These are phyloP conservation scores for Clarireedia hainanense DNA, from an alignment of 2,329 filamentous ascomycete genomes.

Conservation along the genomic window DNA sequence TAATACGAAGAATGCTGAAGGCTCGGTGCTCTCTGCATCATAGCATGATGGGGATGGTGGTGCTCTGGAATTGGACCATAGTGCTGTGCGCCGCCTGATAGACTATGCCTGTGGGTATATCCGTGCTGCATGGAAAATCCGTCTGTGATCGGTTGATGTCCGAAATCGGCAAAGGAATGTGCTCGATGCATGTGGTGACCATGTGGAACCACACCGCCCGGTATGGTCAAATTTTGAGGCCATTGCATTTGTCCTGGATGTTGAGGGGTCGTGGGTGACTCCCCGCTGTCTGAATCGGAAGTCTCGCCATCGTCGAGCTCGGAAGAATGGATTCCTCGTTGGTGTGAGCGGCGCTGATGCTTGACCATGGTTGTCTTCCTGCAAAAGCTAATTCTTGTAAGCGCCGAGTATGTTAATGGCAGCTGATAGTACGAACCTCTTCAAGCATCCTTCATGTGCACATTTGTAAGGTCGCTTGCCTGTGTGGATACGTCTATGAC, in stretches of 20 bases:
- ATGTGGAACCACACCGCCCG: slow-evolving; percentile 29
- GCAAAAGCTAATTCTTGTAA: slow-evolving; percentile 48
- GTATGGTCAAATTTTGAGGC: slow-evolving; percentile 37
- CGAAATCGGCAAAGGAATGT: slow-evolving; percentile 48
- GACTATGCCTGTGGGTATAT: slow-evolving; percentile 40
- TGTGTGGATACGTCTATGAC: slow-evolving; percentile 62
- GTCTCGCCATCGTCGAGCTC: slow-evolving; percentile 35
- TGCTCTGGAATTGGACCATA: slow-evolving; percentile 38
- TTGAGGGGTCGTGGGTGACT: slow-evolving; percentile 51
- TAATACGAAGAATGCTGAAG: slow-evolving; percentile 35
- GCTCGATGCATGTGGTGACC: slow-evolving; percentile 37
- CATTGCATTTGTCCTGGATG: slow-evolving; percentile 40
- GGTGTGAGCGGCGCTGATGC: slow-evolving; percentile 54
- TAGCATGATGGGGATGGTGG: slow-evolving; percentile 32
- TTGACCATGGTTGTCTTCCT: slow-evolving; percentile 66
- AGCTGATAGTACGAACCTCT: slow-evolving; percentile 23
- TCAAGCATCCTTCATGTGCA: slow-evolving; percentile 35
- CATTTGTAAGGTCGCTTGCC: slow-evolving; percentile 62
- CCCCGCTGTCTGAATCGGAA: slow-evolving; percentile 36
- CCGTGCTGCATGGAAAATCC: slow-evolving; percentile 26
- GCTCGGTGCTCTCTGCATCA: slow-evolving; percentile 28
- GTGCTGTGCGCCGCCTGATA: slow-evolving; percentile 38
- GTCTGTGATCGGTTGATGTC: slow-evolving; percentile 36
- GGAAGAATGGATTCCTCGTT: slow-evolving; percentile 47
- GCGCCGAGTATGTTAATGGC: not conserved